A percentile compares a stretch with the other conserved stretches of the same genome.
Conservation (phyloP, 768 basidiomycete genomes). For the Lentinula aciculospora region DNA sequence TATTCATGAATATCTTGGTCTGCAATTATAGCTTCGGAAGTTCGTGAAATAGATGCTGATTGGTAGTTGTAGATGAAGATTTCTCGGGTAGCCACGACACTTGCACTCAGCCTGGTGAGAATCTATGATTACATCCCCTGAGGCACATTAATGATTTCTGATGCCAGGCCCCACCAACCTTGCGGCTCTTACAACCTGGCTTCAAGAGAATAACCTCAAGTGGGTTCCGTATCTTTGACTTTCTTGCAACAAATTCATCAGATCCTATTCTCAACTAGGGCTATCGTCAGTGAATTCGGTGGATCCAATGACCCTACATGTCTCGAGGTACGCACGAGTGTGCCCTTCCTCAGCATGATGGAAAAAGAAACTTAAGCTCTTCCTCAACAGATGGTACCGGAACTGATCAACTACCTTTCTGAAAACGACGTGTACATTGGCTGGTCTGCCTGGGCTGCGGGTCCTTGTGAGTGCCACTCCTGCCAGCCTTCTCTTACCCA, state of each 20-base stretch:
- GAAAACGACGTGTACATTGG: slow-evolving; percentile 42
- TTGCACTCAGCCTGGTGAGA: slow-evolving; percentile 34
- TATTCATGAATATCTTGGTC: slow-evolving; percentile 29
- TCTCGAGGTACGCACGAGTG: slow-evolving; percentile 22
- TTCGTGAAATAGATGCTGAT: background rate
- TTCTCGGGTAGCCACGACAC: slow-evolving; percentile 36
- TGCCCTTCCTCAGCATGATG: background rate
- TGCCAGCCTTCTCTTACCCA: background rate
- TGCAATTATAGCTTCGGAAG: background rate
- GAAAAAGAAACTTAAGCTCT: background rate
- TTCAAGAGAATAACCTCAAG: slow-evolving; percentile 38
- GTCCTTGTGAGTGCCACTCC: slow-evolving; percentile 28
- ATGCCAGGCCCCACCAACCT: slow-evolving; percentile 31
- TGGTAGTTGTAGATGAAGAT: slow-evolving; percentile 25
- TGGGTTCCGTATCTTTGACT: slow-evolving; percentile 10
- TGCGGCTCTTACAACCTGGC: slow-evolving; percentile 34
- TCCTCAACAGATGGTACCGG: slow-evolving; percentile 23
- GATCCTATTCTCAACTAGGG: slow-evolving; percentile 20
- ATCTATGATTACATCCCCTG: background rate
- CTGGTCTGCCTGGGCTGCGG: slow-evolving; percentile 44
- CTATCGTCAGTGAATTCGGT: slow-evolving; percentile 40
- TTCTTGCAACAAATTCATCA: background rate
- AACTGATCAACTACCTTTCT: slow-evolving; percentile 33
- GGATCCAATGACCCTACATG: slow-evolving; percentile 38
- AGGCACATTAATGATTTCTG: background rate